A percentile compares a stretch with the other conserved stretches of the same genome.
Conservation (phyloP, 768 basidiomycete genomes). For the Tricholoma terreum region DNA sequence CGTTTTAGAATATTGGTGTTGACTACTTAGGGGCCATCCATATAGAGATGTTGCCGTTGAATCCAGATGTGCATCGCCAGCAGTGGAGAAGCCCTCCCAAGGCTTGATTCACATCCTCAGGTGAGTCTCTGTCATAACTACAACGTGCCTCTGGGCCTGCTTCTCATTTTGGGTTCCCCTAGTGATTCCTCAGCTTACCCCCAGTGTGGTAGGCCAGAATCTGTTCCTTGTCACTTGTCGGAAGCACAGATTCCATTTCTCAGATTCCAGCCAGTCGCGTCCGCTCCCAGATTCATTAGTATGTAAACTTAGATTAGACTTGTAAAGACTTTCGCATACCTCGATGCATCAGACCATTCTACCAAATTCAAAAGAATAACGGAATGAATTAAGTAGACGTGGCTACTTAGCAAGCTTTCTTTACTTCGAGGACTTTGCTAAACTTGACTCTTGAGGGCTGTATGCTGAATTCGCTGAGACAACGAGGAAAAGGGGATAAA, state of each 20-base stretch:
- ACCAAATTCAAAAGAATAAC: not conserved
- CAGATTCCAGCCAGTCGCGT: not conserved
- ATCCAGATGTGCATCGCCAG: not conserved
- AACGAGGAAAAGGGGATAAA: too few relatives aligned
- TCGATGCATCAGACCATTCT: not conserved
- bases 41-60: not conserved
- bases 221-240: not conserved
- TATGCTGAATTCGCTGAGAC: too few relatives aligned
- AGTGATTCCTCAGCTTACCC: too few relatives aligned
- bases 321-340: not conserved
- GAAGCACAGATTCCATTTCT: not conserved
- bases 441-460: too few relatives aligned
- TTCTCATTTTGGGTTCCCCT: too few relatives aligned
- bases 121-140: not conserved
- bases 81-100: not conserved
- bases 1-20: not conserved
- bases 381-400: too few relatives aligned
- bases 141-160: too few relatives aligned
- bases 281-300: not conserved
- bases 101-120: too few relatives aligned
- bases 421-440: too few relatives aligned
- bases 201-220: not conserved
- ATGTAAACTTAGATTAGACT: not conserved
- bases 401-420: too few relatives aligned
- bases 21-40: not conserved